Evolutionary conservation across 352 stramenopile genomes (phyloP), one percentile per base, ranked within the genome.

Genomic region (Phytophthora ramorum): DNA sequence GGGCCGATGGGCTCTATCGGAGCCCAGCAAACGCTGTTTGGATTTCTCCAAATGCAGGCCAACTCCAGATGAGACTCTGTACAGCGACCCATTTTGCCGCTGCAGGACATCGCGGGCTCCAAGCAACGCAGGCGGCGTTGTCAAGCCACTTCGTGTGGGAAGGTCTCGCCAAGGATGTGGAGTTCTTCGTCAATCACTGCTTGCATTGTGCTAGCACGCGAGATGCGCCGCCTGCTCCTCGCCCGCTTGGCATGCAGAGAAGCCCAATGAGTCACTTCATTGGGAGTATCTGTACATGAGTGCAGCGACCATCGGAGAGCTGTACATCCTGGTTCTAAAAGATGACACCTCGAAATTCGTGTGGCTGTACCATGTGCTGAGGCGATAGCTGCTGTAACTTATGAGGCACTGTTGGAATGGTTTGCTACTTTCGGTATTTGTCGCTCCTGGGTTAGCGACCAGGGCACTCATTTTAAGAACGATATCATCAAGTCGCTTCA

Each of bases 261-360:
- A 35, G 9, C 30, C 4, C 2, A 41, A 41, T 41, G 35, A 41
- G 13, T 41, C 14, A n/a, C 6, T 8, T n/a, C 35, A 41, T 9
- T 41, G 35, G 35, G 35, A 41, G 2, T 41, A 41, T 9, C 13
- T 41, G 4, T 41, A 4, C 3, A 41, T 41, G 28, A 8, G 28
- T 8, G 8, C 4, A 34, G 28, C 8, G 28, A 34, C 28, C n/a
- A n/a, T n/a, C n/a, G n/a, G n/a, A n/a, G n/a, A n/a, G n/a, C n/a
- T n/a, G 30, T 41, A 41, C 12, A 9, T 41, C 4, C 26, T 78
- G 0, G 65, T 81, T 1, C 14, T 77, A 4, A 76, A 78, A 41
- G 69, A 81, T 17, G 73, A 74, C 20, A 66, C 73, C 49, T 54
- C 40, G 0, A 59, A 64, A 2, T 78, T 70, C 28, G 51, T 65